Conservation (phyloP, 2,329 filamentous ascomycete species). For the Massarina eburnea region DNA sequence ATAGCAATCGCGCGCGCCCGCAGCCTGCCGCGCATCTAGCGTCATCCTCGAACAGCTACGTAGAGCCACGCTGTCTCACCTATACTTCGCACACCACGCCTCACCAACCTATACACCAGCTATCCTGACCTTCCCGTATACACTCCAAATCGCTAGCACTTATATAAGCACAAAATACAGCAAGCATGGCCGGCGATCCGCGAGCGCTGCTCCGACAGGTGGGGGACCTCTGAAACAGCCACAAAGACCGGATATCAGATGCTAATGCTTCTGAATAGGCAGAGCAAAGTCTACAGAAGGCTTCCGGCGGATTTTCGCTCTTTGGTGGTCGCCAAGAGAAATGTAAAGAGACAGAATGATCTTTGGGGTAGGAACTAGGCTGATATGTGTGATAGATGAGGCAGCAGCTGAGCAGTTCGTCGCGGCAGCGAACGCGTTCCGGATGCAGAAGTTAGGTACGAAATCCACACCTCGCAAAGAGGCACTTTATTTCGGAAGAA, state of each 20-base stretch:
- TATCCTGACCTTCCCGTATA: too few relatives aligned
- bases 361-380: neutral
- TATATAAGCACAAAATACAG: conserved; percentile 6
- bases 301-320: conserved; percentile 80
- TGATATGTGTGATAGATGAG: conserved; percentile 56
- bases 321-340: conserved; percentile 88
- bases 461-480: neutral
- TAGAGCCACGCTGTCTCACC: conserved; percentile 38
- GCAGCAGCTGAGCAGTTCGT: conserved; percentile 84
- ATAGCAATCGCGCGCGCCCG: conserved; percentile 10
- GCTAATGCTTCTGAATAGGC: conserved; percentile 60
- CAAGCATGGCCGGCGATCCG: conserved; percentile 41
- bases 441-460: conserved; percentile 79
- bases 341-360: conserved; percentile 43
- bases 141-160: neutral
- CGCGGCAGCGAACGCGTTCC: conserved; percentile 88
- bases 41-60: conserved; percentile 32
- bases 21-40: conserved; percentile 31
- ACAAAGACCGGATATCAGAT: conserved; percentile 27
- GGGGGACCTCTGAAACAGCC: conserved; percentile 31
- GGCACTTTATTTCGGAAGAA: neutral
- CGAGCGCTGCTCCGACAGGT: conserved; percentile 42
- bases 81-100: conserved; percentile 14
- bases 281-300: conserved; percentile 76
- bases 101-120: neutral